phyloP scores from a whole-genome alignment of 2,329 filamentous ascomycete species.

The Xylaria sp. region DNA sequence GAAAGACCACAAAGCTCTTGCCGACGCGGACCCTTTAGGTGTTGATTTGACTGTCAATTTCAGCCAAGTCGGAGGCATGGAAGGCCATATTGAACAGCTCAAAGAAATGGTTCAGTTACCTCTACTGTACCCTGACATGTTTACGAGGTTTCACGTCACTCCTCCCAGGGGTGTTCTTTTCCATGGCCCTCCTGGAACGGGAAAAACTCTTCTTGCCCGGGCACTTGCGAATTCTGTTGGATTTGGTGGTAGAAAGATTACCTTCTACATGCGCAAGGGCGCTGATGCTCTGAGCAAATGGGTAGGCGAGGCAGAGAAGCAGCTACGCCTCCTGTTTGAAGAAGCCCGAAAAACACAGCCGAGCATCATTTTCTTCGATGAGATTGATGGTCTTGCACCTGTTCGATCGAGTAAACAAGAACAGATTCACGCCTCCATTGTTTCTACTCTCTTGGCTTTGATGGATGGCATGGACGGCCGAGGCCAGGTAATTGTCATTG shows the following conservation, averaged over 20 bases:
- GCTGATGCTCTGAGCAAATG: slow-evolving; percentile 98
- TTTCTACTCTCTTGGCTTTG: slow-evolving; percentile 89
- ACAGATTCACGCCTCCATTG: slow-evolving; percentile 97
- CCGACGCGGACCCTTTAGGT: slow-evolving; percentile 92
- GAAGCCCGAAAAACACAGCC: slow-evolving; percentile 95
- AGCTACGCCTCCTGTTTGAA: slow-evolving; percentile 91
- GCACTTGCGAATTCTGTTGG: slow-evolving; percentile 92
- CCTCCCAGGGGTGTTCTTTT: slow-evolving; percentile 95
- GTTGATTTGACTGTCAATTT: slow-evolving; percentile 94
- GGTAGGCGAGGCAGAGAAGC: slow-evolving; percentile 97
- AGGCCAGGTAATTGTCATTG: slow-evolving; percentile 97
- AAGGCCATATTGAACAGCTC: slow-evolving; percentile 93
- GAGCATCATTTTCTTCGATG: slow-evolving; percentile 99
- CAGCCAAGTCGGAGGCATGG: slow-evolving; percentile 89
- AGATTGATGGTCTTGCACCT: slow-evolving; percentile 95
- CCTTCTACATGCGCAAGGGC: slow-evolving; percentile 99
- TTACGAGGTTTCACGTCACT: slow-evolving; percentile 89
- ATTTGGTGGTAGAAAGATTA: slow-evolving; percentile 90
- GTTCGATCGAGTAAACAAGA: slow-evolving; percentile 98
- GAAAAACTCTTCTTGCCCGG: slow-evolving; percentile 95
- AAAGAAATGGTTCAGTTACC: slow-evolving; percentile 99
- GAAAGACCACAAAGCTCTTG: slow-evolving; percentile 90
- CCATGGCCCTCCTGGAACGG: slow-evolving; percentile 95
- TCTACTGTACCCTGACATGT: slow-evolving; percentile 93
- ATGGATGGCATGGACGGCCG: slow-evolving; percentile 99